A percentile compares a stretch with the other conserved stretches of the same genome.
Conservation (phyloP, 2,329 filamentous ascomycete genomes). For the Zasmidium cellare region DNA sequence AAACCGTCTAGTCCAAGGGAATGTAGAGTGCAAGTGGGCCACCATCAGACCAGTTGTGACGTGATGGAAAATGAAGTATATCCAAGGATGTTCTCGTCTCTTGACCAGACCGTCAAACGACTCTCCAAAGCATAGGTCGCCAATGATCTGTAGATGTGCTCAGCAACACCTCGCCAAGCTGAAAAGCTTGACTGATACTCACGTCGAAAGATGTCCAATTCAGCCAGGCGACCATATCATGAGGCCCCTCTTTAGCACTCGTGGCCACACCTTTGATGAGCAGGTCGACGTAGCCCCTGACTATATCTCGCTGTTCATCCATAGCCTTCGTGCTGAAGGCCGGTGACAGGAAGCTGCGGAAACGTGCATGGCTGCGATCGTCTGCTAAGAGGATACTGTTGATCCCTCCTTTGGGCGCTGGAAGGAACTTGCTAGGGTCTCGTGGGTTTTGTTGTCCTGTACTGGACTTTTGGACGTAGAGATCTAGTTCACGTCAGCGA, state of each 20-base stretch:
- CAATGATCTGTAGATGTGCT: slow-evolving; percentile 9
- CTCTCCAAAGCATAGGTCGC: slow-evolving; percentile 22
- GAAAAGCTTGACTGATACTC: slow-evolving; percentile 5
- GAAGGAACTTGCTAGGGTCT: background rate
- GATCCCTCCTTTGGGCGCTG: background rate
- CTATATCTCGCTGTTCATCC: slow-evolving; percentile 17
- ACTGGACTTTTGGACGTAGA: background rate
- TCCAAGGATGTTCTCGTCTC: slow-evolving; percentile 9
- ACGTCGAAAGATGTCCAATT: slow-evolving; percentile 28
- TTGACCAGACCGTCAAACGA: slow-evolving; percentile 15
- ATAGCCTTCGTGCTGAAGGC: slow-evolving; percentile 18
- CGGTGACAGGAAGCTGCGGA: slow-evolving; percentile 10
- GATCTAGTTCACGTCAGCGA: background rate
- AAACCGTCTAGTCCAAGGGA: slow-evolving; percentile 1
- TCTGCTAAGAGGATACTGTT: background rate
- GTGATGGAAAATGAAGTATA: slow-evolving; percentile 8
- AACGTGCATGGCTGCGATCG: background rate
- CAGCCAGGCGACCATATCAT: slow-evolving; percentile 24
- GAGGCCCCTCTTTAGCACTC: slow-evolving; percentile 5
- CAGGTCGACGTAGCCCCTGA: slow-evolving; percentile 17
- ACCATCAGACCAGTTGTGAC: slow-evolving; percentile 11
- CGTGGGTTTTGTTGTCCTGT: background rate
- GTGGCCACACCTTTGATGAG: slow-evolving; percentile 11
- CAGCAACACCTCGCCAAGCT: too few relatives aligned
- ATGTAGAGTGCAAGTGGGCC: background rate